Conservation (phyloP, 768 basidiomycete genomes). For the Podaxis sp. region DNA sequence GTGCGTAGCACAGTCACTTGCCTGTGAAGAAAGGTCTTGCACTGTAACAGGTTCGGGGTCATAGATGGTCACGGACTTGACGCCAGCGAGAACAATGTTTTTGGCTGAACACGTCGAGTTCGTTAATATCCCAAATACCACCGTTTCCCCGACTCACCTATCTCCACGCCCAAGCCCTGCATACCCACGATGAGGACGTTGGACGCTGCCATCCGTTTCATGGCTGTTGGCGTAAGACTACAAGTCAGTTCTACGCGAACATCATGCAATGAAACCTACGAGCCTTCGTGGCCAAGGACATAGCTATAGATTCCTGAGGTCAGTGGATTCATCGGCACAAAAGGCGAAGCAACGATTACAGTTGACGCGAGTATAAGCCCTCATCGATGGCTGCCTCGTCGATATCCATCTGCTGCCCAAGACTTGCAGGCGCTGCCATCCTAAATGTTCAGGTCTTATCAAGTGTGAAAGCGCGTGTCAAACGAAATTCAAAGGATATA, state of each 20-base stretch:
- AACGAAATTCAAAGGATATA: conserved; percentile 6
- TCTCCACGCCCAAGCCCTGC: conserved; percentile 93
- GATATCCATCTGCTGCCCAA: conserved; percentile 69
- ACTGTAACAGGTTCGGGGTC: conserved; percentile 87
- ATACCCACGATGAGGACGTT: conserved; percentile 93
- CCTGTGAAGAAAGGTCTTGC: conserved; percentile 94
- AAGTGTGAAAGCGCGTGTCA: conserved; percentile 18
- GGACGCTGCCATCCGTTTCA: conserved; percentile 98
- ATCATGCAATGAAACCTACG: conserved; percentile 14
- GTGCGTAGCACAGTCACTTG: conserved; percentile 33
- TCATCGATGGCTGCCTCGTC: conserved; percentile 90
- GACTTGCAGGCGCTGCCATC: conserved; percentile 40
- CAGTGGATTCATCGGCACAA: neutral
- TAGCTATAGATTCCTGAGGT: conserved; percentile 48
- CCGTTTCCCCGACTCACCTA: conserved; percentile 49
- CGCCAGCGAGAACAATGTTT: conserved; percentile 92
- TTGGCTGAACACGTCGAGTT: conserved; percentile 60
- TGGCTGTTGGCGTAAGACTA: conserved; percentile 56
- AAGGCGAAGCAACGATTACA: conserved; percentile 46
- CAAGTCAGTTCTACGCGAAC: neutral
- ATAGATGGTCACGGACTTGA: conserved; percentile 94
- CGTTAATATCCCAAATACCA: conserved; percentile 12
- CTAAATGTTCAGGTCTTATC: conserved; percentile 8
- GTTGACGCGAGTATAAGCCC: conserved; percentile 89
- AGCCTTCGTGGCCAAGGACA: conserved; percentile 96